Percentiles rank a stretch among this genome's conserved stretches.
Evolutionary conservation across 192 early-diverging fungal genomes (phyloP).

Genomic region (Chytriomyces sp.): DNA sequence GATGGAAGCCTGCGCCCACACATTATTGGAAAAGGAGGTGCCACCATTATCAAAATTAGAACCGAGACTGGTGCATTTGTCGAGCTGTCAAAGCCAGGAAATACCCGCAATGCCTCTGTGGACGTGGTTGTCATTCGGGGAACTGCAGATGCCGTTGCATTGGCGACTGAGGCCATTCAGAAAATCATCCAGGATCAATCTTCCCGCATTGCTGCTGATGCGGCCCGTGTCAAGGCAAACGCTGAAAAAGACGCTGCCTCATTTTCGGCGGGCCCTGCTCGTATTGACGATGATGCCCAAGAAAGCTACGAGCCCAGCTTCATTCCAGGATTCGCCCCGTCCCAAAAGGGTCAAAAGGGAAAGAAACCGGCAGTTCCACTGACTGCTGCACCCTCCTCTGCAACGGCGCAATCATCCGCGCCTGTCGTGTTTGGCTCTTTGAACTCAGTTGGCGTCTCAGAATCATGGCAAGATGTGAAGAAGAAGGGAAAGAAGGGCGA

Average conservation of each 20-base stretch:
- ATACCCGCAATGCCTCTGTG: conserved; percentile 1
- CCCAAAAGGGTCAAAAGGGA: conserved; percentile 15
- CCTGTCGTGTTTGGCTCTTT: conserved; percentile 23
- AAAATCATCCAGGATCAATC: conserved; percentile 44
- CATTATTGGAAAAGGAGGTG: conserved; percentile 77
- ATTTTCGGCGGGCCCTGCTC: conserved; percentile 20
- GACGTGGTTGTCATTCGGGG: conserved; percentile 47
- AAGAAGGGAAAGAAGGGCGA: conserved; percentile 38
- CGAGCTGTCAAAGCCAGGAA: conserved; percentile 48
- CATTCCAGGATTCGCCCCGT: conserved; percentile 30
- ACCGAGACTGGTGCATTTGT: conserved; percentile 67
- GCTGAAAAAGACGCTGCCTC: conserved; percentile 13
- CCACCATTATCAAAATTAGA: conserved; percentile 74
- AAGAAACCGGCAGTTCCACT: conserved; percentile 36
- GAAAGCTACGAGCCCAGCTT: conserved; percentile 10
- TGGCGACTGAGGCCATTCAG: conserved; percentile 34
- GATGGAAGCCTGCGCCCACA: conserved; percentile 53
- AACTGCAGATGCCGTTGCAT: conserved; percentile 36
- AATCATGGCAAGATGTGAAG: conserved; percentile 34
- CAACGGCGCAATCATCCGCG: neutral
- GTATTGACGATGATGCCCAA: conserved; percentile 42
- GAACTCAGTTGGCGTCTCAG: neutral
- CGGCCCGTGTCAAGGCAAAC: conserved; percentile 27
- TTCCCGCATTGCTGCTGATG: conserved; percentile 23
- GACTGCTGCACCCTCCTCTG: neutral